Base-by-base conservation (phyloP, 257 asterid species). In the Mentha longifolia region DNA sequence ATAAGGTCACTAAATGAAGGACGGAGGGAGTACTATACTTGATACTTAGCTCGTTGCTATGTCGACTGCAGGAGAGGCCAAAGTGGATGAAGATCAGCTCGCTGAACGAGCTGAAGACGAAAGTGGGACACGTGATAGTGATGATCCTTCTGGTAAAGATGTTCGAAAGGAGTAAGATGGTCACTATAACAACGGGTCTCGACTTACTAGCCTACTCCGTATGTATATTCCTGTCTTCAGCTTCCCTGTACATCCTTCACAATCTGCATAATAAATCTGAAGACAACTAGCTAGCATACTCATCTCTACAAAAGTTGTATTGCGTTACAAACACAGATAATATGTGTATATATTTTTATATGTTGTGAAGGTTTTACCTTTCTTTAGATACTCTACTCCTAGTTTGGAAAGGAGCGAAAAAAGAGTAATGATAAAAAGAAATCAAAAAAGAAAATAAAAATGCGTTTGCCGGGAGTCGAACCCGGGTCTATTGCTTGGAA, bases 401-500 rank as follows among this genome's bases (percentile, higher is more conserved):
- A 22, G 7, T 56, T 56, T 56, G 17, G 17, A 56, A 20, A 30
- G 17, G 17, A 25, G 31, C 3, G 2, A 28, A 28, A 28, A 28
- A 28, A 28, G 31, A 28, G 31, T 1, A 28, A 35, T 35, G 9
- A 6, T 35, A 14, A 46, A 5, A 22, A 22, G 25, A 22, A 22
- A 22, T 22, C 25, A 22, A 0, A 47, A 2, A 47, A 47, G 6
- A n/a, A 0, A 47, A 47, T 0, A 47, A 46, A 46, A 46, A 46
- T 46, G 9, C 88, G 90, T 87, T 49, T 85, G 94, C 94, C 93
- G 92, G 87, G 94, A 89, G 99, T 95, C 96, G 94, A 95, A 92
- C 99, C 98, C 98, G 94, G 96, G 95, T 95, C 99, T 95, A 92
- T 92, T 92, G 98, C 97, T 92, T 95, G 97, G 97, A 95, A 78